Base-by-base conservation (phyloP, 2,329 filamentous ascomycete genomes). In the Aaosphaeria arxii region DNA sequence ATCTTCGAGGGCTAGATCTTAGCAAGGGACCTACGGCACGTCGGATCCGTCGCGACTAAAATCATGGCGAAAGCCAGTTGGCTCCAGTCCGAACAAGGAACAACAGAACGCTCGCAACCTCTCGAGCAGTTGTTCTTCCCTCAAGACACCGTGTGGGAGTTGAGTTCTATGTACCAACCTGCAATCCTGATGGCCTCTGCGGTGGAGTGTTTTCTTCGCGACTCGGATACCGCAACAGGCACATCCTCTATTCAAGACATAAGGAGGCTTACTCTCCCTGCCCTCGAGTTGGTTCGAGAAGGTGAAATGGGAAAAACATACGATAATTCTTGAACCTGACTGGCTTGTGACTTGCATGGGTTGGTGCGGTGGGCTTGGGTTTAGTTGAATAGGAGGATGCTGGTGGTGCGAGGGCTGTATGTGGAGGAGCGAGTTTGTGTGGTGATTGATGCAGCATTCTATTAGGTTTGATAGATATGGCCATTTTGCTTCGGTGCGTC, bases 211-310 rank as follows among this genome's bases (percentile, higher is more conserved):
- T 56, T 56, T 40, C 44, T 56, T 9, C 43, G 49, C 7, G 51
- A 49, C 11, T 45, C 47, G 5, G 44, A 30, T 29, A 11, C 11
- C 24, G 29, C 30, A 38, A 3, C 17, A 13, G 11, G 5, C 11
- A 6, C 17, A 24, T 17, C 17, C 24, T 9, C 13, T 33, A 1
- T 30, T 4, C 32, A 30, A 31, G 43, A 47, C 38, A 9, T 39
- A 43, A 7, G 30, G 11, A n/a, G 32, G 38, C 31, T 29, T 53
- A 5, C 53, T 51, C 5, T 51, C 43, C 32, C 31, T 55, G 29
- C 53, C 53, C 36, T 43, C 28, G n/a, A 51, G 45, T 17, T 55
- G 53, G 53, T 50, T 55, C 24, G 50, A 55, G 30, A 51, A 55
- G 43, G 49, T 53, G 45, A 48, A 48, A 36, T 53, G 51, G 51